Percentiles rank a stretch among this genome's conserved stretches.
Evolutionary conservation across 2,329 filamentous ascomycete species (phyloP).

Genomic region (Moelleriella libera): DNA sequence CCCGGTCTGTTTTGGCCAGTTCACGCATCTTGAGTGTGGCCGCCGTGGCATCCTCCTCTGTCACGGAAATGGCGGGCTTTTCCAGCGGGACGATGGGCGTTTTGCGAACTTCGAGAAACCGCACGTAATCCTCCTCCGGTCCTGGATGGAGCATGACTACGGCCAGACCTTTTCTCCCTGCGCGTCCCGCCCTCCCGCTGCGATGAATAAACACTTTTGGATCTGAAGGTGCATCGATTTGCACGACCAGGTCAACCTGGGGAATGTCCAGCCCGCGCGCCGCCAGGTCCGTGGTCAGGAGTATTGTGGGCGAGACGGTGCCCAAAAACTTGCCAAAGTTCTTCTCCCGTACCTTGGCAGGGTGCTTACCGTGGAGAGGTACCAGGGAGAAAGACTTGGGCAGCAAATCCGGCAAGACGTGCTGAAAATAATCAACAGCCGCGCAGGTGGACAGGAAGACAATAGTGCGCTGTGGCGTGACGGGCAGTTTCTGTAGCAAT

Average conservation of each 20-base stretch:
- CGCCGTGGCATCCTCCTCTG: constrained; percentile 43
- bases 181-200: constrained; percentile 77
- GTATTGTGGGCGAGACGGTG: constrained; percentile 59
- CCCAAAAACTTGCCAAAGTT: constrained; percentile 74
- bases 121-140: constrained; percentile 77
- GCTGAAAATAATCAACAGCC: constrained; percentile 85
- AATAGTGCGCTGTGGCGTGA: constrained; percentile 70
- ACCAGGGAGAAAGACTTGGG: constrained; percentile 55
- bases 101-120: constrained; percentile 74
- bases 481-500: constrained; percentile 55
- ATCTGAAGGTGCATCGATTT: constrained; percentile 71
- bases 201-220: constrained; percentile 94
- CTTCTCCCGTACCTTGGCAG: constrained; percentile 72
- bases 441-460: constrained; percentile 90
- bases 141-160: constrained; percentile 77
- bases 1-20: constrained; percentile 35
- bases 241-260: constrained; percentile 79
- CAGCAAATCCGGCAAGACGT: constrained; percentile 61
- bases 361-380: constrained; percentile 84
- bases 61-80: constrained; percentile 40
- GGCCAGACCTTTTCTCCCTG: constrained; percentile 72
- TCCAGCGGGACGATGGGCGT: constrained; percentile 61
- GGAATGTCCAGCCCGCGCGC: constrained; percentile 86
- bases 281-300: constrained; percentile 86
- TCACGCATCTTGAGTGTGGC: constrained; percentile 48